phyloP scores from a whole-genome alignment of 164 flowering plant genomes.

The Kalanchoe fedtschenkoi region DNA sequence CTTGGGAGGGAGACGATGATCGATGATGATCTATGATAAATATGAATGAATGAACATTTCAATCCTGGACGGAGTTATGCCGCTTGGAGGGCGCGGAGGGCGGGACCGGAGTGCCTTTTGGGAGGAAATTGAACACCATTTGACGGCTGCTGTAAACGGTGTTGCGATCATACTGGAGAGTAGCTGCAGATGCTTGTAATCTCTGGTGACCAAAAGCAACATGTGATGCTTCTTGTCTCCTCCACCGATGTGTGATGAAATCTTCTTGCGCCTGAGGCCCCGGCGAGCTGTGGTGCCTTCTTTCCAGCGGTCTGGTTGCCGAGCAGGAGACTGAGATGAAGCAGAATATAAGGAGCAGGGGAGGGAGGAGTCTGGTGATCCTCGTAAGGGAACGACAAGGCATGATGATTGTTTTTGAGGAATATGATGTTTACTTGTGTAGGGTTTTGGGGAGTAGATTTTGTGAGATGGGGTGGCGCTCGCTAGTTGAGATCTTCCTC shows the following conservation, averaged over 20 bases:
- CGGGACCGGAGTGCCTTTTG: slow-evolving; percentile 19
- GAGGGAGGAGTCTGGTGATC: background rate
- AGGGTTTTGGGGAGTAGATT: too few species aligned
- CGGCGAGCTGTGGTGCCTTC: background rate
- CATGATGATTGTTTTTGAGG: too few species aligned
- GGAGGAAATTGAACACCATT: slow-evolving; percentile 17
- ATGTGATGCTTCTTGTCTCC: background rate
- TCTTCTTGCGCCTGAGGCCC: background rate
- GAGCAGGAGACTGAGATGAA: slow-evolving; percentile 7
- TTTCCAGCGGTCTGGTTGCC: slow-evolving; percentile 9
- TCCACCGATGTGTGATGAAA: background rate
- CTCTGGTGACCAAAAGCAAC: background rate
- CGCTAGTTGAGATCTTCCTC: too few species aligned
- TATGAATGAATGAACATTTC: slow-evolving; percentile 4
- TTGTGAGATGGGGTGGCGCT: background rate
- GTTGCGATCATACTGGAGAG: background rate
- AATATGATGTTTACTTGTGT: too few species aligned
- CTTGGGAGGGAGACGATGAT: background rate
- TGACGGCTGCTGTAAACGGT: background rate
- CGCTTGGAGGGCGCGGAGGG: slow-evolving; percentile 35
- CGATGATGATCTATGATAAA: background rate
- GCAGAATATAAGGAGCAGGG: slow-evolving; percentile 2
- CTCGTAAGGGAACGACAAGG: background rate
- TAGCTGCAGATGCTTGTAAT: background rate
- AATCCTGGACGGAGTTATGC: slow-evolving; percentile 19